A percentile compares a stretch with the other conserved stretches of the same genome.
Evolutionary conservation across 768 basidiomycete species (phyloP).

Genomic region (Leccinum sublutescens): DNA sequence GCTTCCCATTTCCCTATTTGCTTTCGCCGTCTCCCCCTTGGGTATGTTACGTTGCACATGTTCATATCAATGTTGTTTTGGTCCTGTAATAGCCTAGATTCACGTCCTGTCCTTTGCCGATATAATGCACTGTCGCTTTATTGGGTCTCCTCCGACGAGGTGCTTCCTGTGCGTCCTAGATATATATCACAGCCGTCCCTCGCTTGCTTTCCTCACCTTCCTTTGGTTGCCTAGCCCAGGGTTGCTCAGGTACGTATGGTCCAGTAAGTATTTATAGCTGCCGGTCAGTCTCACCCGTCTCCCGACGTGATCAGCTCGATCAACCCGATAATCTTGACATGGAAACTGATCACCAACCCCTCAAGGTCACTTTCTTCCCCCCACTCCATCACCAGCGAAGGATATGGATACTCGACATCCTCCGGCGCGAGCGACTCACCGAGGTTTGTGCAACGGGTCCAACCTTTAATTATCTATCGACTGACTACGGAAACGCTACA

Average conservation of each 20-base stretch:
- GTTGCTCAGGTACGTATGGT: background rate
- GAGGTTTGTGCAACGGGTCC: slow-evolving; percentile 38
- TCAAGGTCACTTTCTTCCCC: slow-evolving; percentile 64
- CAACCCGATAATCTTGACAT: slow-evolving; percentile 13
- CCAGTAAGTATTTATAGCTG: background rate
- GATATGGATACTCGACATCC: slow-evolving; percentile 65
- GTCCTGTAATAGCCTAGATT: slow-evolving; percentile 8
- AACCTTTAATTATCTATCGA: background rate
- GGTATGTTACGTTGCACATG: slow-evolving; percentile 1
- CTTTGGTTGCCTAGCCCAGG: background rate
- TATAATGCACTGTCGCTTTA: slow-evolving; percentile 11
- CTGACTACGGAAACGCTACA: slow-evolving; percentile 25
- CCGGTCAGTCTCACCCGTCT: background rate
- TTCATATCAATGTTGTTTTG: slow-evolving; percentile 15
- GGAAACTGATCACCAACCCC: slow-evolving; percentile 16
- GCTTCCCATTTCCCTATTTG: slow-evolving; percentile 10
- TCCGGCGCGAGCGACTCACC: slow-evolving; percentile 55
- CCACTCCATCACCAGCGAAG: slow-evolving; percentile 65
- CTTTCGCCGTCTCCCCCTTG: background rate
- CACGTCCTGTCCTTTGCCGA: background rate
- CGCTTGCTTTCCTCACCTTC: background rate
- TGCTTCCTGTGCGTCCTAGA: slow-evolving; percentile 13
- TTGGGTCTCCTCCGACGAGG: slow-evolving; percentile 22
- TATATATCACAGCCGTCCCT: background rate
- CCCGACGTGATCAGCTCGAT: slow-evolving; percentile 7